A percentile compares a stretch with the other conserved stretches of the same genome.
phyloP scores from a whole-genome alignment of 2,329 filamentous ascomycete genomes.

The Penicillium brasilianum region DNA sequence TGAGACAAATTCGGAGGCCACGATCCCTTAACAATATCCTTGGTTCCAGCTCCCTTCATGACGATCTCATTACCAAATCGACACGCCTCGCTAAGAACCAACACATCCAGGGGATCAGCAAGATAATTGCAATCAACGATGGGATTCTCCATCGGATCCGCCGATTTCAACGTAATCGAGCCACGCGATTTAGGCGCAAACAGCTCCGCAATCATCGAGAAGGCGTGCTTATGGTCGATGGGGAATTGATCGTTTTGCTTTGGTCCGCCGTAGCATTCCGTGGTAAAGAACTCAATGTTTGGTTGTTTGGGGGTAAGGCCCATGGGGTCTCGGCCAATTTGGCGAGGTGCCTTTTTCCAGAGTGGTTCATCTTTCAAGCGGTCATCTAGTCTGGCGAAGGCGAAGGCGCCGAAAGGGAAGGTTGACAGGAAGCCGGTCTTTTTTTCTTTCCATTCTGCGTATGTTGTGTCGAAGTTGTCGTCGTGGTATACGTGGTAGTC shows the following conservation, averaged over 20 bases:
- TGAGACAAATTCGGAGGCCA: slow-evolving; percentile 62
- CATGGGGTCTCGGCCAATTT: slow-evolving; percentile 66
- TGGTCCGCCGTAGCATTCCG: slow-evolving; percentile 65
- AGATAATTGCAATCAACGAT: slow-evolving; percentile 65
- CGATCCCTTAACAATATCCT: slow-evolving; percentile 62
- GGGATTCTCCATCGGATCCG: slow-evolving; percentile 58
- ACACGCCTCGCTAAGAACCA: slow-evolving; percentile 65
- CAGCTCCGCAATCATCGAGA: slow-evolving; percentile 63
- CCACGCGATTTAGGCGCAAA: slow-evolving; percentile 64
- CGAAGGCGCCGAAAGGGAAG: slow-evolving; percentile 68
- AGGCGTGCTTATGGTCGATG: slow-evolving; percentile 58
- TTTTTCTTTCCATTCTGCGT: slow-evolving; percentile 62
- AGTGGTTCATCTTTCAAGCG: slow-evolving; percentile 60
- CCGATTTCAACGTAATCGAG: slow-evolving; percentile 56
- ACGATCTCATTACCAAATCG: slow-evolving; percentile 65
- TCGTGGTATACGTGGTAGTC: slow-evolving; percentile 64
- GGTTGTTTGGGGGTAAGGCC: slow-evolving; percentile 62
- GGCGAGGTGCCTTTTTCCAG: slow-evolving; percentile 58
- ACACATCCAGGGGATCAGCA: slow-evolving; percentile 60
- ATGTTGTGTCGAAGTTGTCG: slow-evolving; percentile 57
- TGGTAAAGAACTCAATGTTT: slow-evolving; percentile 67
- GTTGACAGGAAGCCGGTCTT: slow-evolving; percentile 64
- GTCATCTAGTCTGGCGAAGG: slow-evolving; percentile 65
- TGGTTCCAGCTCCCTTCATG: slow-evolving; percentile 62
- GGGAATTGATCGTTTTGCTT: slow-evolving; percentile 63